phyloP scores from a whole-genome alignment of 768 basidiomycete species.

The Tylopilus sp. region DNA sequence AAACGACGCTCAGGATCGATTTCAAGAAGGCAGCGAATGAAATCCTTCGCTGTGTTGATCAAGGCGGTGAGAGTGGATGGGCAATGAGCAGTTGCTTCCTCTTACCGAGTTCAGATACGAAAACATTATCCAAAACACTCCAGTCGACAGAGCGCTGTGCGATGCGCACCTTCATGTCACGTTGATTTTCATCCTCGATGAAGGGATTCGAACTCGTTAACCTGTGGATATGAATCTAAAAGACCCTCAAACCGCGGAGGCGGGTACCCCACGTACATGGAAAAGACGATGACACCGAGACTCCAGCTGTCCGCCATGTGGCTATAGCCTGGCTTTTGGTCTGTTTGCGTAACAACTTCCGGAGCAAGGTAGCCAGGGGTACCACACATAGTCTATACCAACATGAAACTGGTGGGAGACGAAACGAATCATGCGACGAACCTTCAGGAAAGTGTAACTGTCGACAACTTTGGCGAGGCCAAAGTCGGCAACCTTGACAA shows the following conservation, averaged over 20 bases:
- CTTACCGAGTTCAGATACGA: slow-evolving; percentile 49
- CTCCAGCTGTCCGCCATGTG: slow-evolving; percentile 95
- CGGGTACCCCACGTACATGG: slow-evolving; percentile 58
- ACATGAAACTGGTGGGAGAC: background rate
- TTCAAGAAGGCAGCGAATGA: slow-evolving; percentile 64
- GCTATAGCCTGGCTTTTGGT: slow-evolving; percentile 68
- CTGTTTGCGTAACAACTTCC: slow-evolving; percentile 72
- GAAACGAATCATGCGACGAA: slow-evolving; percentile 32
- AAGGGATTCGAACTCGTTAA: slow-evolving; percentile 78
- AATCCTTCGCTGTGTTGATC: slow-evolving; percentile 56
- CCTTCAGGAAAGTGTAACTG: slow-evolving; percentile 70
- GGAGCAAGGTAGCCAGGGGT: slow-evolving; percentile 94
- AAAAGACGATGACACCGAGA: slow-evolving; percentile 90
- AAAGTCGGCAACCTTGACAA: slow-evolving; percentile 92
- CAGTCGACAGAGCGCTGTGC: slow-evolving; percentile 60
- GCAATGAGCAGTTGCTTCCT: background rate
- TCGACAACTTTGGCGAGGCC: slow-evolving; percentile 93
- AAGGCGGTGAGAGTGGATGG: background rate
- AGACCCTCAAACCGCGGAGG: background rate
- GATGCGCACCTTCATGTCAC: slow-evolving; percentile 62
- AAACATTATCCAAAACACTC: slow-evolving; percentile 38
- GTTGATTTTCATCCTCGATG: slow-evolving; percentile 63
- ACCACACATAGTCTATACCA: slow-evolving; percentile 83
- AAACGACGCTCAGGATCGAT: slow-evolving; percentile 64
- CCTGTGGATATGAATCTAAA: slow-evolving; percentile 39